A percentile compares a stretch with the other conserved stretches of the same genome.
These are phyloP conservation scores for Triadica sebifera DNA, from an alignment of 345 rosid genomes.

Conservation along the genomic window DNA sequence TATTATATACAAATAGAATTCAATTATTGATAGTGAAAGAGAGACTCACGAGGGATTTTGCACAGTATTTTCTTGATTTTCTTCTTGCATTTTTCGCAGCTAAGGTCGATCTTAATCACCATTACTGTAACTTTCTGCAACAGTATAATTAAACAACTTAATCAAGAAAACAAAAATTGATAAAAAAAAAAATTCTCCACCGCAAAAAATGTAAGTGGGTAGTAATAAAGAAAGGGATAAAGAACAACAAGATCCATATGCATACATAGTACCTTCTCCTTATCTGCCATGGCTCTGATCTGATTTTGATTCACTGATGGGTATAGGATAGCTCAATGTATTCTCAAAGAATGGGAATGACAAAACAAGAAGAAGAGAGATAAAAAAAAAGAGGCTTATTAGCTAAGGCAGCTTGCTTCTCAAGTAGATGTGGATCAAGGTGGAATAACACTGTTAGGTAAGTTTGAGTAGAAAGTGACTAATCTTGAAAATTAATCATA, in stretches of 20 bases:
- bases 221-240: no score
- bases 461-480: no score
- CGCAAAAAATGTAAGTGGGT: background rate
- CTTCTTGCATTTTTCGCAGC: constrained; percentile 57
- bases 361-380: background rate
- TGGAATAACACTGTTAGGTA: no score
- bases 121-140: constrained; percentile 52
- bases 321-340: constrained; percentile 18
- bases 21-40: no score
- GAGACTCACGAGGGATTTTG: constrained; percentile 64
- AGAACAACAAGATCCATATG: background rate
- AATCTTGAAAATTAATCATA: no score
- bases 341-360: no score
- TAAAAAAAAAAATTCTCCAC: background rate
- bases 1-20: no score
- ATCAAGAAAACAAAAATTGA: background rate
- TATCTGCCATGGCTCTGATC: constrained; percentile 33
- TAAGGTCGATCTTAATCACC: constrained; percentile 71
- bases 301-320: background rate
- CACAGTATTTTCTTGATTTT: constrained; percentile 76
- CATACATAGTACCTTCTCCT: constrained; percentile 26
- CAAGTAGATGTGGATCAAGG: background rate
- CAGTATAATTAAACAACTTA: background rate
- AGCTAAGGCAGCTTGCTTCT: background rate
- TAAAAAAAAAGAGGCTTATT: background rate